phyloP scores from a whole-genome alignment of 148 eudicot species.

The Arctostaphylos glauca region DNA sequence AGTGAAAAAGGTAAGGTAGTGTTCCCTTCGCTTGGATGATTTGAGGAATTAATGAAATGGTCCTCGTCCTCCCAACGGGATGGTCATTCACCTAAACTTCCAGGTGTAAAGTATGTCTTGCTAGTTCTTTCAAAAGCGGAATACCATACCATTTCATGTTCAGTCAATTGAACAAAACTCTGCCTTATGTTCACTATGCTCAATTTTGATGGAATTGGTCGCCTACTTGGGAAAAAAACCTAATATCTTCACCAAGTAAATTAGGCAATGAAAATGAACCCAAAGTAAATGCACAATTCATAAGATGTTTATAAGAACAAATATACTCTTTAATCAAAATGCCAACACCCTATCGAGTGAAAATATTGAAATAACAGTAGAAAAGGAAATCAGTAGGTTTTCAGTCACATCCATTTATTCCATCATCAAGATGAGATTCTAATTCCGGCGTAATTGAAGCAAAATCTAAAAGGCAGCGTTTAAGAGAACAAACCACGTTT shows the following conservation, averaged over 20 bases:
- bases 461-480: neutral
- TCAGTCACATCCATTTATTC: neutral
- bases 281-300: neutral
- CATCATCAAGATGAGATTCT: neutral
- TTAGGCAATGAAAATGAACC: neutral
- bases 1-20: too few species aligned
- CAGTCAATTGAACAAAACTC: neutral
- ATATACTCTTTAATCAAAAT: neutral
- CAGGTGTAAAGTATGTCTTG: neutral
- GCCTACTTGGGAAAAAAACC: neutral
- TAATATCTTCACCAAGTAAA: neutral
- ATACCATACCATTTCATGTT: neutral
- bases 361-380: too few species aligned
- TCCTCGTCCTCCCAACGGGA: too few species aligned
- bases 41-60: too few species aligned
- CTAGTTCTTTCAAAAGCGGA: neutral
- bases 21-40: too few species aligned
- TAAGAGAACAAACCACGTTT: slow-evolving; percentile 53
- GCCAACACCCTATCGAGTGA: neutral
- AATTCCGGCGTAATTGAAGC: neutral
- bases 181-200: neutral
- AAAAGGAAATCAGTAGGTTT: slow-evolving; percentile 1
- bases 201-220: neutral
- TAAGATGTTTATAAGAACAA: neutral
- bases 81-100: too few species aligned